Percentiles rank a stretch among this genome's conserved stretches.
phyloP scores from a whole-genome alignment of 306 rosid genomes.

The Lathyrus oleraceus region DNA sequence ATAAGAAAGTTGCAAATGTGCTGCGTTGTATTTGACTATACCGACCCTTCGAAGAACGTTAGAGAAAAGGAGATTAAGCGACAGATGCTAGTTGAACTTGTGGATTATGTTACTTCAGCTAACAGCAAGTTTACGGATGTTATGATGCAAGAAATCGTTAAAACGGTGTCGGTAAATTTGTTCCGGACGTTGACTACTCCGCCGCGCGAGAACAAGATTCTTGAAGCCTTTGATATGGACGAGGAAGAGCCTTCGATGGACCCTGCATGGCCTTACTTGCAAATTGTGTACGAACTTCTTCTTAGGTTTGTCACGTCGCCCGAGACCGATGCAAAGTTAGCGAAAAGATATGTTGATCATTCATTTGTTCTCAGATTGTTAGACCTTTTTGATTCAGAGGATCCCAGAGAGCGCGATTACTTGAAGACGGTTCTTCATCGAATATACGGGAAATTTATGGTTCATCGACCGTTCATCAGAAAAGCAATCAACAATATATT shows the following conservation, averaged over 20 bases:
- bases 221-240: constrained; percentile 84
- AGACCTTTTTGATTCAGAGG: constrained; percentile 97
- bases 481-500: constrained; percentile 92
- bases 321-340: constrained; percentile 93
- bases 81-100: constrained; percentile 86
- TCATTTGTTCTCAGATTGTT: constrained; percentile 84
- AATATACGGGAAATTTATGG: constrained; percentile 96
- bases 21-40: constrained; percentile 72
- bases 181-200: constrained; percentile 79
- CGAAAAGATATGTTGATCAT: constrained; percentile 92
- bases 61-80: constrained; percentile 89
- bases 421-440: constrained; percentile 96
- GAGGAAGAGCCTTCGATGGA: constrained; percentile 98
- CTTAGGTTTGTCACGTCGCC: constrained; percentile 91
- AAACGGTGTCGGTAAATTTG: constrained; percentile 79
- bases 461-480: constrained; percentile 91
- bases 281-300: constrained; percentile 81
- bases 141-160: constrained; percentile 75
- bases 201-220: constrained; percentile 71
- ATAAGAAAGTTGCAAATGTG: constrained; percentile 84
- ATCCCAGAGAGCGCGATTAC: constrained; percentile 94
- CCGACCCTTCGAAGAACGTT: constrained; percentile 76
- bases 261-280: constrained; percentile 95
- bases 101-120: constrained; percentile 81
- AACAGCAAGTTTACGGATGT: constrained; percentile 78